phyloP scores from a whole-genome alignment of 176 grass and related monocot genomes.

The Elymus sibiricus region DNA sequence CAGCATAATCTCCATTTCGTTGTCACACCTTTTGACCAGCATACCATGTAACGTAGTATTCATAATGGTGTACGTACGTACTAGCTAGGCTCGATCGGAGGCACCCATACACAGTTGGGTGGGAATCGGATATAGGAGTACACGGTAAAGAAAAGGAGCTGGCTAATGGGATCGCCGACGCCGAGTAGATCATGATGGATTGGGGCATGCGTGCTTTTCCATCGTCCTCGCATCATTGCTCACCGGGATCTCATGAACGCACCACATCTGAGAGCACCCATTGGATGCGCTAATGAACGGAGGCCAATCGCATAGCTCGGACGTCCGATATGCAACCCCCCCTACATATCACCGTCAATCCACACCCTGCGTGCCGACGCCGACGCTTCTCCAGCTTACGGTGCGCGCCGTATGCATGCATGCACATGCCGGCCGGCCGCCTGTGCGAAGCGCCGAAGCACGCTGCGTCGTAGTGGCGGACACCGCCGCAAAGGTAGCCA shows the following conservation, averaged over 20 bases:
- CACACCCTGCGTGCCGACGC: not conserved
- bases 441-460: not conserved
- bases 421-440: not conserved
- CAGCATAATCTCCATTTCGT: not conserved
- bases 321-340: not conserved
- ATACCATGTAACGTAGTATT: not conserved
- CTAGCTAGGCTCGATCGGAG: too few relatives aligned
- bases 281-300: not conserved
- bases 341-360: not conserved
- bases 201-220: not conserved
- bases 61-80: too few relatives aligned
- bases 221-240: not conserved
- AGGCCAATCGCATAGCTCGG: not conserved
- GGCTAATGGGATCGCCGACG: not conserved
- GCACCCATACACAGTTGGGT: not conserved
- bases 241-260: not conserved
- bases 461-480: not conserved
- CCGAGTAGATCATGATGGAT: not conserved
- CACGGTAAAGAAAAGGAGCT: not conserved
- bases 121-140: not conserved
- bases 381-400: not conserved
- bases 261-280: not conserved
- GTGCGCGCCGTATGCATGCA: not conserved
- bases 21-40: constrained; percentile 8
- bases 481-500: constrained; percentile 3